A percentile compares a stretch with the other conserved stretches of the same genome.
Conservation (phyloP, 495 filamentous ascomycete species). For the Trichodelitschia bisporula region DNA sequence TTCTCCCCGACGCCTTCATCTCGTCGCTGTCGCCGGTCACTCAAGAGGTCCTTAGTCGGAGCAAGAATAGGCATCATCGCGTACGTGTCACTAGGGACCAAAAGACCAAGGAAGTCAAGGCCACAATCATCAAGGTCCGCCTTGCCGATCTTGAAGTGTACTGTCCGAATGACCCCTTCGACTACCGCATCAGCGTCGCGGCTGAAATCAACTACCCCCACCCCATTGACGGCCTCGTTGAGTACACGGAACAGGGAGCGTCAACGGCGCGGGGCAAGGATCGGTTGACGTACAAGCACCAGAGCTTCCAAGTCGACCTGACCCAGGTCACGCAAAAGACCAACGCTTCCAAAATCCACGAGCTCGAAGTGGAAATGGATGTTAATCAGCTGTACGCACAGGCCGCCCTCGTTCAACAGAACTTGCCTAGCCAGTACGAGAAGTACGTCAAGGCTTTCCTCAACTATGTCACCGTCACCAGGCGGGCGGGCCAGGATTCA, state of each 20-base stretch:
- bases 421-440: too few relatives aligned
- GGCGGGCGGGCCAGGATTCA: too few relatives aligned
- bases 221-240: slow-evolving; percentile 21
- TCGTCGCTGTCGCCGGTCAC: slow-evolving; percentile 29
- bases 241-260: slow-evolving; percentile 6
- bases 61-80: slow-evolving; percentile 27
- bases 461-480: too few relatives aligned
- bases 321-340: slow-evolving; percentile 46
- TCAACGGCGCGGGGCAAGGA: slow-evolving; percentile 48
- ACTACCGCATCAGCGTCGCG: slow-evolving; percentile 75
- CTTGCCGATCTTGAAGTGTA: slow-evolving; percentile 65
- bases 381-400: too few relatives aligned
- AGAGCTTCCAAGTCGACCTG: slow-evolving; percentile 66
- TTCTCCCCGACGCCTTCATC: slow-evolving; percentile 28
- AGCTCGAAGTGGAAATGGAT: slow-evolving; percentile 69
- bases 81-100: slow-evolving; percentile 58
- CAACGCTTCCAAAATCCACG: slow-evolving; percentile 42
- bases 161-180: slow-evolving; percentile 44
- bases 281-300: slow-evolving; percentile 65
- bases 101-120: slow-evolving; percentile 42
- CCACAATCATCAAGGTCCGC: slow-evolving; percentile 70
- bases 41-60: too few relatives aligned
- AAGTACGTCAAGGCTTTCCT: too few relatives aligned
- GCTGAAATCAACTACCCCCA: slow-evolving; percentile 40
- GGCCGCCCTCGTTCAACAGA: too few relatives aligned